These are phyloP conservation scores for Ustilago vetiveriae DNA, from an alignment of 1,284 basidiomycete genomes.

Conservation along the genomic window DNA sequence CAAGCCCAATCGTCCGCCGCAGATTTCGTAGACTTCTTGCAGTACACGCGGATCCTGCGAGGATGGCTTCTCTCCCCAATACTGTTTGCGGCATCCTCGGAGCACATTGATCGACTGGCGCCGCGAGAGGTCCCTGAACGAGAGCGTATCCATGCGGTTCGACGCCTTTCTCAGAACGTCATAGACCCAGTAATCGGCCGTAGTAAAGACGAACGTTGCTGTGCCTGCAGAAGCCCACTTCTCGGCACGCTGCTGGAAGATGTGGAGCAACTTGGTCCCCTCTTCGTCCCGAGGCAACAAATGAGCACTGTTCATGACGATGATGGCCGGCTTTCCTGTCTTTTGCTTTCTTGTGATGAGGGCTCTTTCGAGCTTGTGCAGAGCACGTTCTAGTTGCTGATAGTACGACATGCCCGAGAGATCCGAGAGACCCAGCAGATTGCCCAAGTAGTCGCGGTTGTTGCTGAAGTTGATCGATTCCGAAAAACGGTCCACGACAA, in stretches of 20 bases:
- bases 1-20: conserved; percentile 55
- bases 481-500: conserved; percentile 61
- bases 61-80: conserved; percentile 53
- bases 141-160: conserved; percentile 62
- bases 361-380: conserved; percentile 63
- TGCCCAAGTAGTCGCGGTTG: conserved; percentile 63
- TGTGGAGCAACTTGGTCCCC: conserved; percentile 52
- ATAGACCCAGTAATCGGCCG: conserved; percentile 61
- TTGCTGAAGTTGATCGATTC: conserved; percentile 61
- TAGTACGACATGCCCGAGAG: conserved; percentile 57
- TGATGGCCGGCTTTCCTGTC: conserved; percentile 58
- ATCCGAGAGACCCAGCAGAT: conserved; percentile 59
- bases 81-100: conserved; percentile 53
- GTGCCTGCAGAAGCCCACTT: conserved; percentile 61
- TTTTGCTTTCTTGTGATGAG: conserved; percentile 50
- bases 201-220: conserved; percentile 58
- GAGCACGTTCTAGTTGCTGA: conserved; percentile 55
- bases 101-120: conserved; percentile 57
- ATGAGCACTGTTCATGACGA: conserved; percentile 63
- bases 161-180: conserved; percentile 56
- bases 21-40: conserved; percentile 59
- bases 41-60: conserved; percentile 39
- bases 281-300: conserved; percentile 59
- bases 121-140: conserved; percentile 55
- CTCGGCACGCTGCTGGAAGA: conserved; percentile 64